Evolutionary conservation across 768 basidiomycete species (phyloP).

Genomic region (Leucocoprinus leucothites): DNA sequence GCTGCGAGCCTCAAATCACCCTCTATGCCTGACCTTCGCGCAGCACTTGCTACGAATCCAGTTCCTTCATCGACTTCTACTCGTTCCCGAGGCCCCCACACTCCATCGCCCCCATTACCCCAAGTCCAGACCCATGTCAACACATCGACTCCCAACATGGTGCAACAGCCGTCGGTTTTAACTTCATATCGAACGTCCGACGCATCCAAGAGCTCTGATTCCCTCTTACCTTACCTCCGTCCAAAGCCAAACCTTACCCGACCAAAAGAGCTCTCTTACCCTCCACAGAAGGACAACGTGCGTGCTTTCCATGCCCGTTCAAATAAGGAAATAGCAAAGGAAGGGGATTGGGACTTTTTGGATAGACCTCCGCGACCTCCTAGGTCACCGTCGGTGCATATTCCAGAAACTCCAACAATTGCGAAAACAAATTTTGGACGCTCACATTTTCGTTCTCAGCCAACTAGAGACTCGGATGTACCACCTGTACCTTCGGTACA

Average conservation of each 20-base stretch:
- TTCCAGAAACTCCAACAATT: not conserved
- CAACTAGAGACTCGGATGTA: not conserved
- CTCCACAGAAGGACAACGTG: not conserved
- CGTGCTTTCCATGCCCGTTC: not conserved
- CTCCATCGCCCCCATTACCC: not conserved
- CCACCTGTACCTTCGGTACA: not conserved
- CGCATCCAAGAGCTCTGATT: not conserved
- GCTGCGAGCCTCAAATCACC: not conserved
- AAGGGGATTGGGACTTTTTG: slow-evolving; percentile 3
- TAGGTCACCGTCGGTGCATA: not conserved
- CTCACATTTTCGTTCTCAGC: not conserved
- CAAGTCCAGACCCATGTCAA: not conserved
- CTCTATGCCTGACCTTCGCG: slow-evolving; percentile 9
- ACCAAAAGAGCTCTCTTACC: slow-evolving; percentile 2
- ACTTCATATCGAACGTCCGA: not conserved
- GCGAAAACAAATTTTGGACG: not conserved
- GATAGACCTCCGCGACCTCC: slow-evolving; percentile 2
- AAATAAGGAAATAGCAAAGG: slow-evolving; percentile 3
- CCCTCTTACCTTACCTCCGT: not conserved
- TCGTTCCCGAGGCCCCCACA: not conserved
- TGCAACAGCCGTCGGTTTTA: not conserved
- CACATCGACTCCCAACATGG: not conserved
- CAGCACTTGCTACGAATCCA: not conserved
- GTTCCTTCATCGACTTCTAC: not conserved
- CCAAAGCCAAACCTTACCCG: slow-evolving; percentile 2